A percentile compares a stretch with the other conserved stretches of the same genome.
phyloP scores from a whole-genome alignment of 116 monocot genomes.

The Iris pallida region DNA sequence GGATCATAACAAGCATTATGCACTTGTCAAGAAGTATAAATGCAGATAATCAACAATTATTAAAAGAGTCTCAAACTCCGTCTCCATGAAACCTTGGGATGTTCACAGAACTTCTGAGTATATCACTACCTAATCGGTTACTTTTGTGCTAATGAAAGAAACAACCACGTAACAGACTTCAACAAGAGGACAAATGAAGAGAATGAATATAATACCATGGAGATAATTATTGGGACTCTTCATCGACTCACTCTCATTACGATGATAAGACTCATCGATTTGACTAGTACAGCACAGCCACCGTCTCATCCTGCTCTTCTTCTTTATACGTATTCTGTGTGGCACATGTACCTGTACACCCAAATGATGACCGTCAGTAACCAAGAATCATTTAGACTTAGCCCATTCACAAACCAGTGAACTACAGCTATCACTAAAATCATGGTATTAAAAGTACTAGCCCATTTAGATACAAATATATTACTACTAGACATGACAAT shows the following conservation, averaged over 20 bases:
- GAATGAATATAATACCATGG: slow-evolving; percentile 8
- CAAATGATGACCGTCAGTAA: neutral
- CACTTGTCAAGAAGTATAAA: too few relatives aligned
- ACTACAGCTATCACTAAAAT: too few relatives aligned
- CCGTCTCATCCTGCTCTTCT: slow-evolving; percentile 24
- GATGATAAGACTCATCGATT: slow-evolving; percentile 20
- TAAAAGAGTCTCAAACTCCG: neutral
- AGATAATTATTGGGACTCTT: slow-evolving; percentile 12
- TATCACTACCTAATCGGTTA: neutral
- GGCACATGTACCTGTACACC: slow-evolving; percentile 6
- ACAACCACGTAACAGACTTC: neutral
- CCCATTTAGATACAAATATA: too few relatives aligned
- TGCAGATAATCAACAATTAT: too few relatives aligned
- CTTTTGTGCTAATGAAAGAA: neutral
- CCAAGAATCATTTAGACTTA: neutral
- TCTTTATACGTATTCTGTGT: slow-evolving; percentile 8
- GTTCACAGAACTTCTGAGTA: neutral
- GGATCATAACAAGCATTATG: too few relatives aligned
- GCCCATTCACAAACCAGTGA: neutral
- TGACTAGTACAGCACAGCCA: slow-evolving; percentile 45
- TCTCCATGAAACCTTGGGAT: neutral
- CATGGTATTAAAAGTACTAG: neutral
- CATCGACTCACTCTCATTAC: slow-evolving; percentile 21
- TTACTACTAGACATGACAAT: too few relatives aligned
- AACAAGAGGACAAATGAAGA: neutral